A percentile compares a stretch with the other conserved stretches of the same genome.
Conservation (phyloP, 2,329 filamentous ascomycete genomes). For the Pestalotiopsis sp. region DNA sequence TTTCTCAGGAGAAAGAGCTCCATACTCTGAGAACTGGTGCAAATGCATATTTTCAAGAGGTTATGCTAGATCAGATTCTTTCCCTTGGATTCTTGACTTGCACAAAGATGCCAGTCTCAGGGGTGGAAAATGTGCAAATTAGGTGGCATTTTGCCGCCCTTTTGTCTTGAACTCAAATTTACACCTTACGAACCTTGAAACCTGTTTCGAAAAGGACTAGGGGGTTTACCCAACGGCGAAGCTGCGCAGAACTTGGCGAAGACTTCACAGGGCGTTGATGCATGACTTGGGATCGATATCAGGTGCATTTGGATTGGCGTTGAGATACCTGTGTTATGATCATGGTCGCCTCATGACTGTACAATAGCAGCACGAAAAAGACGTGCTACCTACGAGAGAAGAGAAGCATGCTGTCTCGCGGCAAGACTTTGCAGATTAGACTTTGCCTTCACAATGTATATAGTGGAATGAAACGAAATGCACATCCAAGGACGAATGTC, state of each 20-base stretch:
- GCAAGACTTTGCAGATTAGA: neutral
- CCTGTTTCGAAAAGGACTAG: neutral
- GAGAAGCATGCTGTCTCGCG: neutral
- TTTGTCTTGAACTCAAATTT: neutral
- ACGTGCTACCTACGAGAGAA: neutral
- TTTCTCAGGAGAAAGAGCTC: neutral
- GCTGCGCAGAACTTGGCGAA: neutral
- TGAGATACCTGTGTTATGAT: neutral
- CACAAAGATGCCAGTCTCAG: neutral
- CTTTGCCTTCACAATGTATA: constrained; percentile 6
- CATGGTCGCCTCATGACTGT: constrained; percentile 1
- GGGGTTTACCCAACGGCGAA: neutral
- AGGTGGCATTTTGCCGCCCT: neutral
- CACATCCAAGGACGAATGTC: neutral
- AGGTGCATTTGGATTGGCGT: constrained; percentile 7
- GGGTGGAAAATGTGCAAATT: neutral
- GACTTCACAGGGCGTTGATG: neutral
- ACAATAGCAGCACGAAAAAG: neutral
- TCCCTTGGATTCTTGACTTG: neutral
- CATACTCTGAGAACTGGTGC: neutral
- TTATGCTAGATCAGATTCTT: neutral
- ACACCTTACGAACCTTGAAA: neutral
- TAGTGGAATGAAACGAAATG: constrained; percentile 3
- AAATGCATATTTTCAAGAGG: neutral
- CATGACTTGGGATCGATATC: neutral